Evolutionary conservation across 768 basidiomycete genomes (phyloP), one percentile per base, ranked within the genome.

Genomic region (Kwoniella bestiolae): DNA sequence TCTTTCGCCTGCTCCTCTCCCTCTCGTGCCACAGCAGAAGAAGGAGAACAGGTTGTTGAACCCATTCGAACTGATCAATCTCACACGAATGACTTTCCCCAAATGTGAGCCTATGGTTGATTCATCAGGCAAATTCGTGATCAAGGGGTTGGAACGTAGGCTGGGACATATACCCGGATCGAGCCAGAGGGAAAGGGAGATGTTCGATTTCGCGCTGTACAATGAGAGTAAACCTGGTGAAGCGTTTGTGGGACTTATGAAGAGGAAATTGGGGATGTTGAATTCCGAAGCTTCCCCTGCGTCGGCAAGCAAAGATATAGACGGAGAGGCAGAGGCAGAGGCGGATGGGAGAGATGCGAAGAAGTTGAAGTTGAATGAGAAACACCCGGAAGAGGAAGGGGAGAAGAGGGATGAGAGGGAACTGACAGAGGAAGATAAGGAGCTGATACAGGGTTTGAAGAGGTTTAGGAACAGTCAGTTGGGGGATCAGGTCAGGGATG

Each of bases 31-130:
- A 38, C 52, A 31, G 7, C 52, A 23, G 3, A 62, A 47, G 56
- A 34, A 47, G 14, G 65, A 63, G 26, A 61, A 75, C 47, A 49
- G 76, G n/a, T 59, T 78, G n/a, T 56, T 78, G 49, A 75, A 72
- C 29, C 76, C 76, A 2, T 59, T 75, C 21, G 76, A 78, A 45
- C 63, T 78, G n/a, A 75, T 78, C 45, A 69, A 60, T 21, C 61
- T 78, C 16, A 58, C 69, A 0, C 52, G 69, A 26, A 78, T 78
- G 70, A 71, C 76, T 0, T 78, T 78, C 53, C 72, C 72, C 16
- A 68, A 74, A 25, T 70, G 70, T 26, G 70, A 72, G 32, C 72
- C 74, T 12, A 52, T 62, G 0, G 67, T 78, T 26, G 74, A 74
- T 49, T 59, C 67, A 4, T 47, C 68, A 14, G 76, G 76, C 5